Evolutionary conservation across 2,329 filamentous ascomycete species (phyloP), one percentile per base, ranked within the genome.

Genomic region (Tolypocladium tundrense): DNA sequence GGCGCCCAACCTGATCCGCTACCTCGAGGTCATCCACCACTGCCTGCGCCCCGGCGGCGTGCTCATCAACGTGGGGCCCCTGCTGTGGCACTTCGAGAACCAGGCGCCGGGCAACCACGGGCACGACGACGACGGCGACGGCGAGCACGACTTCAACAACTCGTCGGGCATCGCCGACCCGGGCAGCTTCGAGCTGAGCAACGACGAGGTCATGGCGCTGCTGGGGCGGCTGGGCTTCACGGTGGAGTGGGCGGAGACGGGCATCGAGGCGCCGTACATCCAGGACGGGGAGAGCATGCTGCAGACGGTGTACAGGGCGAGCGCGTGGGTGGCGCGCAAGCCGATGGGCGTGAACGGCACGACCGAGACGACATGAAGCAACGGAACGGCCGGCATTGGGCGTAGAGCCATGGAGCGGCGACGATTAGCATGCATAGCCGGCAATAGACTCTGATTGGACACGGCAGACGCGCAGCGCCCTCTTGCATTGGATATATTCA

Each of bases 21-120:
- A 99, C 69, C 83, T 99, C 40, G 86, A 96, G 68, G 87, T 91
- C 1, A 89, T 97, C 57, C 77, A 76, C 48, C 83, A 88, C 68
- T 95, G 92, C 67, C 80, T 99, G 54, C 85, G 82, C 63, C 78
- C 84, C 0, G 88, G 88, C 33, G 94, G 94, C 0, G 67, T 96
- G 4, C 89, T 96, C 77, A 82, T 96, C 68, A 99, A 99, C 67
- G 77, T 96, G 31, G 94, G 94, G 0, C 94, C 94, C 0, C 74
- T 99, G 57, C 77, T 97, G 45, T 99, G 94, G 94, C 95, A 99
- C 71, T 97, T 95, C 70, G 91, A 95, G 69, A 88, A 91, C 63
- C 82, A 87, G 48, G 79, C 83, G 1, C 83, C 82, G 0, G 81
- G 83, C 43, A 79, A 81, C 62, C 77, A 83, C 66, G 76, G 81